Evolutionary conservation across 78 protist genomes (phyloP).

Genomic region (Pigoraptor vietnamica): DNA sequence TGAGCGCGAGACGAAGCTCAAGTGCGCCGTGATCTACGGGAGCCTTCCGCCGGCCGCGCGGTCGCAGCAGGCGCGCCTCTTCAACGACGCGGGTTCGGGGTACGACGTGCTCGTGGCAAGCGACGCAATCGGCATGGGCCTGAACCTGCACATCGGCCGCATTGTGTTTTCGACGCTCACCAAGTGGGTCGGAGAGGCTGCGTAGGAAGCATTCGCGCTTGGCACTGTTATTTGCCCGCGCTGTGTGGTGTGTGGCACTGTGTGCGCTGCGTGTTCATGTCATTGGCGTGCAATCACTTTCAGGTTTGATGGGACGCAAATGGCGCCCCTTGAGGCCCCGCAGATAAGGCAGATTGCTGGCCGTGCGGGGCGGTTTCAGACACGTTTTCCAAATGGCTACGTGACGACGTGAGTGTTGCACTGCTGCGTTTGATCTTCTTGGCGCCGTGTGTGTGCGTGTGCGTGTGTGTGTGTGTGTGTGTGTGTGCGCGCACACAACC

Average conservation of each 20-base stretch:
- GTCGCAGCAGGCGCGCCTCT: conserved; percentile 17
- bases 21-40: conserved; percentile 27
- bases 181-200: conserved; percentile 12
- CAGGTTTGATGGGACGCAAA: background rate
- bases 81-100: conserved; percentile 12
- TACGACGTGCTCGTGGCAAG: conserved; percentile 51
- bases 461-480: too few relatives aligned
- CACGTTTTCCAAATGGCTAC: background rate
- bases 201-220: background rate
- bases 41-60: background rate
- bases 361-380: conserved; percentile 29
- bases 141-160: conserved; percentile 55
- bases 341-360: conserved; percentile 47
- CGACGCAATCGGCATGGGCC: conserved; percentile 75
- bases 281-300: too few relatives aligned
- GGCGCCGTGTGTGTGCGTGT: too few relatives aligned
- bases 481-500: too few relatives aligned
- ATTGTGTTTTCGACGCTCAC: conserved; percentile 19
- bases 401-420: background rate
- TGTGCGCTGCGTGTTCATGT: too few relatives aligned
- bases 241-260: too few relatives aligned
- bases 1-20: background rate
- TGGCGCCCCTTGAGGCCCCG: background rate
- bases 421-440: too few relatives aligned
- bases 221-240: background rate